Evolutionary conservation across 768 basidiomycete genomes (phyloP), one percentile per base, ranked within the genome.

Genomic region (Cubamyces sp.): DNA sequence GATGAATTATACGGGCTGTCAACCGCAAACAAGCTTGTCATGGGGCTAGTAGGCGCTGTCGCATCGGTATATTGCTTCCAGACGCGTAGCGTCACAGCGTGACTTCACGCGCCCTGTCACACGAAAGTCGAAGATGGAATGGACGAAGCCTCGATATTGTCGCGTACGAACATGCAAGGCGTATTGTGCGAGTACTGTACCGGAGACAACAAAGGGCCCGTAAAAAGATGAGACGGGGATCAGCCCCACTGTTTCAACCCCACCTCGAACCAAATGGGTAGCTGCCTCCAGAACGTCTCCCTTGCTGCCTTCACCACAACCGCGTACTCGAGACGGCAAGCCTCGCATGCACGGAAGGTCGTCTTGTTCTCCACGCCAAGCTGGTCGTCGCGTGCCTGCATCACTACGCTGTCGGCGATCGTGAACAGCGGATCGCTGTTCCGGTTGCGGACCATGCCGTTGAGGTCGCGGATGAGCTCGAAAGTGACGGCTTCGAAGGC

Each of bases 401-500:
- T 88, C 46, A 84, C 69, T 64, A 87, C 81, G 50, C 86, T 82
- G 64, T 88, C 85, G 70, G 83, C 76, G 66, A 91, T 88, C 7
- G 87, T 85, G 66, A 87, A 88, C 28, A 91, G 74, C 0, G 88
- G 88, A 63, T 91, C 89, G 5, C 84, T 85, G 66, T 81, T 86
- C 47, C 87, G 82, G 65, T 87, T 84, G 60, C 80, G 82, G 19
- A 86, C 78, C 58, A 87, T 80, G 12, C 87, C 88, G 71, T 88
- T 89, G 64, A 88, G 82, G 67, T 91, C 89, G 51, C 87, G 83
- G 58, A 91, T 79, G 48, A 91, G 82, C 66, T 91, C 86, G 70
- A 90, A 90, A 4, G 87, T 88, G 63, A 89, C 84, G 12, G 82
- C 81, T 69, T 91, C 90, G 66, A 90, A 91, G 3, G 87, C 87